These are phyloP conservation scores for Paratinospora sagittata DNA, from an alignment of 164 flowering plant species.

Conservation along the genomic window DNA sequence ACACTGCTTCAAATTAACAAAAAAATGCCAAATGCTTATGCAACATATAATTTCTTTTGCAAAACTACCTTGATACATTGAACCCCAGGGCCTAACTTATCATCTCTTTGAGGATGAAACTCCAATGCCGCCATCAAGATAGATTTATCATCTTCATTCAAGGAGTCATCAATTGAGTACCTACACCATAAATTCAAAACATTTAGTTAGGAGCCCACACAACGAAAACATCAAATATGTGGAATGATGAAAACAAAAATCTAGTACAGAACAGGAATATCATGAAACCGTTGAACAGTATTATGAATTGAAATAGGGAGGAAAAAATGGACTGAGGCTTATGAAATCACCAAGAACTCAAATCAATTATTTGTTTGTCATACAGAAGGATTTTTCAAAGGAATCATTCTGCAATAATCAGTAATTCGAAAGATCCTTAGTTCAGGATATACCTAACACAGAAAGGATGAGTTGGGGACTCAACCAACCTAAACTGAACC, in stretches of 20 bases:
- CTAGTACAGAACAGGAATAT: too few relatives aligned
- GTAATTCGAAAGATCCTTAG: background rate
- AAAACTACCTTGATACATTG: slow-evolving; percentile 61
- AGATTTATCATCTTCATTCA: slow-evolving; percentile 50
- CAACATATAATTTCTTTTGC: background rate
- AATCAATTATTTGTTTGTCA: background rate
- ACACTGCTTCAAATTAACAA: background rate
- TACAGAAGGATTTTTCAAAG: background rate
- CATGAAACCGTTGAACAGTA: background rate
- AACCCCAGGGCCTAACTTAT: slow-evolving; percentile 64
- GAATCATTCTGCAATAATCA: too few relatives aligned
- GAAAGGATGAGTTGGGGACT: too few relatives aligned
- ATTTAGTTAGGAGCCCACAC: background rate
- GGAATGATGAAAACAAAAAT: too few relatives aligned
- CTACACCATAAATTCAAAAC: slow-evolving; percentile 28
- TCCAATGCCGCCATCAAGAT: slow-evolving; percentile 43
- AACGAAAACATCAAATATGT: background rate
- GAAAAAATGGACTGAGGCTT: background rate
- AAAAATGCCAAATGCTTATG: background rate
- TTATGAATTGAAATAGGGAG: background rate
- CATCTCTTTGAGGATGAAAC: slow-evolving; percentile 59
- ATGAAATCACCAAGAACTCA: background rate
- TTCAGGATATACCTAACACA: background rate
- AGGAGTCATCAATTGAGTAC: slow-evolving; percentile 34
- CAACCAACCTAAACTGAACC: too few relatives aligned